phyloP scores from a whole-genome alignment of 2,329 filamentous ascomycete genomes.

The Fusarium marasasianum region DNA sequence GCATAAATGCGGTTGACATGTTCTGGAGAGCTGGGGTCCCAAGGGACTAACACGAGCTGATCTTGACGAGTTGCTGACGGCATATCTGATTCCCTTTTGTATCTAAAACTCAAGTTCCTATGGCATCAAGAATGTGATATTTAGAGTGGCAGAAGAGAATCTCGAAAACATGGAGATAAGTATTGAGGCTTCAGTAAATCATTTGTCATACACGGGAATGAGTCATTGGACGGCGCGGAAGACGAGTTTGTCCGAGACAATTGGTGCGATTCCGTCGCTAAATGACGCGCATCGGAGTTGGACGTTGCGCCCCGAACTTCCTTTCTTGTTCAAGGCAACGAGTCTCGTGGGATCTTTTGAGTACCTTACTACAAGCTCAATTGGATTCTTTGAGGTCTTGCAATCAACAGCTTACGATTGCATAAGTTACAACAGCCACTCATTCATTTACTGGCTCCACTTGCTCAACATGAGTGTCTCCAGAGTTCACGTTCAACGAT shows the following conservation, averaged over 20 bases:
- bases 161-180: not conserved
- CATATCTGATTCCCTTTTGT: not conserved
- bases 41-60: conserved; percentile 33
- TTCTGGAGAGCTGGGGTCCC: conserved; percentile 33
- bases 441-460: no score
- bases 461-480: not conserved
- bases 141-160: no score
- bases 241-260: conserved; percentile 1
- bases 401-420: not conserved
- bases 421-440: not conserved
- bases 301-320: not conserved
- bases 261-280: not conserved
- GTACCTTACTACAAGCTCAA: not conserved
- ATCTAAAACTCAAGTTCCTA: not conserved
- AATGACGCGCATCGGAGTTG: not conserved
- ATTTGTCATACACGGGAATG: not conserved
- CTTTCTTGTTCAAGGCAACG: not conserved
- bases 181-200: not conserved
- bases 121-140: no score
- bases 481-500: no score
- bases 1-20: conserved; percentile 21
- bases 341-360: not conserved
- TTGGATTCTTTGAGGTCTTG: accelerated
- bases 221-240: conserved; percentile 6
- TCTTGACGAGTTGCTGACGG: not conserved